These are phyloP conservation scores for Peronospora belbahrii DNA, from an alignment of 352 stramenopile species.

Conservation along the genomic window DNA sequence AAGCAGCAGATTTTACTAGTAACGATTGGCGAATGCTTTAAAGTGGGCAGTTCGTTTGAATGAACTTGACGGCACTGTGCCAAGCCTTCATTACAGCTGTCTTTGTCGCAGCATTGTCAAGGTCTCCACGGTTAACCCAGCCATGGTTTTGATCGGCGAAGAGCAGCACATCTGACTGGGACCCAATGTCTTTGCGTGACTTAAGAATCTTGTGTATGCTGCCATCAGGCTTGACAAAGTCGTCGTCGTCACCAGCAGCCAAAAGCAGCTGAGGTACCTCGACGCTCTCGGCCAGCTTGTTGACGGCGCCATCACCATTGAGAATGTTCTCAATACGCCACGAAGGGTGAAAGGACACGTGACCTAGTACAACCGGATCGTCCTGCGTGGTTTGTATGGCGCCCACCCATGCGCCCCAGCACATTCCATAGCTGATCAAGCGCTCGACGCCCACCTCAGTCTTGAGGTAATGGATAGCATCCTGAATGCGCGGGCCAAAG, in stretches of 20 bases:
- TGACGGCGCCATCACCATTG: slow-evolving; percentile 54
- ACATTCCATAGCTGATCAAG: slow-evolving; percentile 76
- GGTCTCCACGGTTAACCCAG: slow-evolving; percentile 79
- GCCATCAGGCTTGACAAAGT: slow-evolving; percentile 55
- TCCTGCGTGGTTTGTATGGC: slow-evolving; percentile 39
- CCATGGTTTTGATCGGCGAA: slow-evolving; percentile 72
- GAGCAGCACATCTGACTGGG: slow-evolving; percentile 50
- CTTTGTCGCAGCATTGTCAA: slow-evolving; percentile 57
- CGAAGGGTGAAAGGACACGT: slow-evolving; percentile 80
- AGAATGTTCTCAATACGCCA: slow-evolving; percentile 73
- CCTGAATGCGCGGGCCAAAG: slow-evolving; percentile 52
- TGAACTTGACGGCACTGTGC: slow-evolving; percentile 52
- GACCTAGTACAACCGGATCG: slow-evolving; percentile 40
- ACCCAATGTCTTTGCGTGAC: slow-evolving; percentile 38
- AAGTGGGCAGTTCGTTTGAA: slow-evolving; percentile 41
- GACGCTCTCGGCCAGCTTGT: slow-evolving; percentile 64
- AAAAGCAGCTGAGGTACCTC: slow-evolving; percentile 72
- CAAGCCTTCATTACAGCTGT: slow-evolving; percentile 53
- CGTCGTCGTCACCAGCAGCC: slow-evolving; percentile 57
- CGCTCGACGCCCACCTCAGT: slow-evolving; percentile 45
- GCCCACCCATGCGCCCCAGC: slow-evolving; percentile 75
- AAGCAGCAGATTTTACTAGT: background rate
- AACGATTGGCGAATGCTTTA: background rate
- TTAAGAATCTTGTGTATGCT: slow-evolving; percentile 70
- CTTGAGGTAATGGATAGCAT: slow-evolving; percentile 69